Evolutionary conservation across 352 stramenopile species (phyloP).

Genomic region (Pythium plurisporium): DNA sequence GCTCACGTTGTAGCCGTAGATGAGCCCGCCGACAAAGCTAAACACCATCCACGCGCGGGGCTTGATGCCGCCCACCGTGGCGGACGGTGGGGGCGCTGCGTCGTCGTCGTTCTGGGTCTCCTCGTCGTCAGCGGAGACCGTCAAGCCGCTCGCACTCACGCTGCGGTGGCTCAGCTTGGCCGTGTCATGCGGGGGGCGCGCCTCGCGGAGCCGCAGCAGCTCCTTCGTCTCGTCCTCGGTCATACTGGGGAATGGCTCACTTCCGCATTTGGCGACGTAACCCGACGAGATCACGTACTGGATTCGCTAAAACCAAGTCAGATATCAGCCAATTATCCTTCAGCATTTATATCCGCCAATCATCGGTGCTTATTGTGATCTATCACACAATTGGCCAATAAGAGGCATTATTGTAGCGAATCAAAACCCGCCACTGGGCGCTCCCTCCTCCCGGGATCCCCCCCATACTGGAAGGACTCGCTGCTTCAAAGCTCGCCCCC

Average conservation of each 20-base stretch:
- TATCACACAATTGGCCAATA: too few relatives aligned
- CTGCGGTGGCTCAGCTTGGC: neutral
- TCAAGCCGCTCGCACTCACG: neutral
- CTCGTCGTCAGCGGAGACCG: constrained; percentile 11
- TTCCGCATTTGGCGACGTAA: neutral
- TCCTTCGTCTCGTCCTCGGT: constrained; percentile 54
- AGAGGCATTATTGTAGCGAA: constrained; percentile 12
- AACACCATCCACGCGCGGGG: constrained; percentile 73
- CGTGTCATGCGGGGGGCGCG: neutral
- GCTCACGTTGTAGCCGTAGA: constrained; percentile 88
- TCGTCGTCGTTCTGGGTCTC: neutral
- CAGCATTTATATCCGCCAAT: too few relatives aligned
- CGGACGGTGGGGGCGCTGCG: neutral
- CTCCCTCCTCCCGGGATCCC: neutral
- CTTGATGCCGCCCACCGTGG: constrained; percentile 28
- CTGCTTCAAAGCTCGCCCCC: neutral
- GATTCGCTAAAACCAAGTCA: too few relatives aligned
- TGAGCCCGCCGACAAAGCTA: constrained; percentile 76
- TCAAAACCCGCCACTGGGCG: constrained; percentile 8
- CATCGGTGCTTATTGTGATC: too few relatives aligned
- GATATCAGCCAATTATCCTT: too few relatives aligned
- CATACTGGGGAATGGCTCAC: too few relatives aligned
- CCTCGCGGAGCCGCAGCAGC: constrained; percentile 49
- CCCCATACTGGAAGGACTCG: neutral
- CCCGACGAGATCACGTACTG: neutral